Percentiles rank a stretch among this genome's conserved stretches.
Conservation (phyloP, 202 grass and related monocot species). For the Brachypodium distachyon region DNA sequence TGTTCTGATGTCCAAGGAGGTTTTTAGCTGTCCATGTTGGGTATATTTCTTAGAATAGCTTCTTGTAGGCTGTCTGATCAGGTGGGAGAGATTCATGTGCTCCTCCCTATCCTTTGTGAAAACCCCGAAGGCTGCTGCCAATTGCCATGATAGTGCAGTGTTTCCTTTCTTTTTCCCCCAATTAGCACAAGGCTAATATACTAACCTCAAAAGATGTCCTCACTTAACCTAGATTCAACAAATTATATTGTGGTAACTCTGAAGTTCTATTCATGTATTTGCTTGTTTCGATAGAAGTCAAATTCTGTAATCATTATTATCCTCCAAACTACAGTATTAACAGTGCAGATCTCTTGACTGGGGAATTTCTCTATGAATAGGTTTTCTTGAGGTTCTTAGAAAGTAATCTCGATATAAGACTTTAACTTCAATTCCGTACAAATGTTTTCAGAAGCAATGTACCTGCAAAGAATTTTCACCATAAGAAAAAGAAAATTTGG, state of each 20-base stretch:
- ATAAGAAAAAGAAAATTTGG: no score
- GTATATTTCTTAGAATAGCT: constrained; percentile 20
- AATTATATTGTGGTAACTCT: constrained; percentile 19
- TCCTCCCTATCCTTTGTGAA: background rate
- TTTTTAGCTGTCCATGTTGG: constrained; percentile 26
- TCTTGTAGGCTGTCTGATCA: constrained; percentile 14
- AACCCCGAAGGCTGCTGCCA: constrained; percentile 16
- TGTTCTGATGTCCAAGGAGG: constrained; percentile 10
- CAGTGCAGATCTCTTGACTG: background rate
- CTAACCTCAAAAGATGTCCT: constrained; percentile 11
- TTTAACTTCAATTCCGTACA: background rate
- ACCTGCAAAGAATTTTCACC: background rate
- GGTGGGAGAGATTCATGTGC: background rate
- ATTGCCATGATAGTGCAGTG: constrained; percentile 7
- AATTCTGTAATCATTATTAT: background rate
- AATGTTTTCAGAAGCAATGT: background rate
- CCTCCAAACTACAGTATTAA: background rate
- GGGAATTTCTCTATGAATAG: background rate
- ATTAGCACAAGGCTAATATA: constrained; percentile 1
- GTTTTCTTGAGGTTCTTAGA: background rate
- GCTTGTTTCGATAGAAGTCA: background rate
- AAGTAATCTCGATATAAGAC: background rate
- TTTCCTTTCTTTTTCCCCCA: constrained; percentile 9
- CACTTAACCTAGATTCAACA: constrained; percentile 11
- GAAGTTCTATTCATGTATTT: constrained; percentile 20